Evolutionary conservation across 2,329 filamentous ascomycete species (phyloP).

Genomic region (Metarhizium album): DNA sequence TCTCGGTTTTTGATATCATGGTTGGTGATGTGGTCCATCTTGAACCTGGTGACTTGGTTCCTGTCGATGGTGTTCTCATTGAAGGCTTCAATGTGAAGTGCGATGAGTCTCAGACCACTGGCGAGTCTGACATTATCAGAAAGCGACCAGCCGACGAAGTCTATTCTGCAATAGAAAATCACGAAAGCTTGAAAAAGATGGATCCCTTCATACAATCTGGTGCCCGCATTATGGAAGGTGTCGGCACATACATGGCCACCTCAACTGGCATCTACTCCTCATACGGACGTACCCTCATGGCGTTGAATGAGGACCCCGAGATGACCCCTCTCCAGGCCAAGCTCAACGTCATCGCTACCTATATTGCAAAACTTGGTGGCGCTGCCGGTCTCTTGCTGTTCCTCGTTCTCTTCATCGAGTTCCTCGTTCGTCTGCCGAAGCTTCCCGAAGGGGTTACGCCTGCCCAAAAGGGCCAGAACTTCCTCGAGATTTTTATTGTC

Average conservation of each 20-base stretch:
- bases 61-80: conserved; percentile 63
- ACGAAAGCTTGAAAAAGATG: conserved; percentile 57
- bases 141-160: conserved; percentile 60
- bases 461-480: conserved; percentile 67
- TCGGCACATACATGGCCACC: conserved; percentile 64
- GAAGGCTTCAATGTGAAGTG: conserved; percentile 65
- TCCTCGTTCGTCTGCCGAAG: conserved; percentile 56
- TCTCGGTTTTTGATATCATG: conserved; percentile 59
- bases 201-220: conserved; percentile 83
- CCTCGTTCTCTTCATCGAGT: conserved; percentile 76
- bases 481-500: conserved; percentile 66
- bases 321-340: conserved; percentile 70
- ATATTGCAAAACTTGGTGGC: conserved; percentile 69
- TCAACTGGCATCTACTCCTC: conserved; percentile 64
- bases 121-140: conserved; percentile 65
- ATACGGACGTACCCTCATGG: conserved; percentile 66
- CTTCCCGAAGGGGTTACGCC: conserved; percentile 38
- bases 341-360: conserved; percentile 63
- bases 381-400: conserved; percentile 71
- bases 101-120: conserved; percentile 70
- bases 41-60: conserved; percentile 66
- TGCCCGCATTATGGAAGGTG: conserved; percentile 64
- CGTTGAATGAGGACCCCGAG: conserved; percentile 61
- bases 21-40: conserved; percentile 61
- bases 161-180: conserved; percentile 55